Base-by-base conservation (phyloP, 2,329 filamentous ascomycete genomes). In the Calonectria multiphialidica region DNA sequence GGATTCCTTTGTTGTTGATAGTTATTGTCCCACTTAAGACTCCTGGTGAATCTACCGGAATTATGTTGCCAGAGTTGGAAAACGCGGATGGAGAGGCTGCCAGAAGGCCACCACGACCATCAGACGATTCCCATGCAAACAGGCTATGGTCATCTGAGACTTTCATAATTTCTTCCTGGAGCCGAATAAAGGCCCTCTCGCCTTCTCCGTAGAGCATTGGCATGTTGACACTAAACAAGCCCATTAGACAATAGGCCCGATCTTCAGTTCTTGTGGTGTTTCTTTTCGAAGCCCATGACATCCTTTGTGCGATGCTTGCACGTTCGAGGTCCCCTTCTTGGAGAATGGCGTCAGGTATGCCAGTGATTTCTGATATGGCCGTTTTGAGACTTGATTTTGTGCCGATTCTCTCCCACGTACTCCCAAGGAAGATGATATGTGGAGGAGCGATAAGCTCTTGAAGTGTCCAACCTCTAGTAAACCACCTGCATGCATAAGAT, bases 161-260 rank as follows among this genome's bases (percentile, higher is more conserved):
- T 13, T 75, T 75, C 4, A 79, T 44, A 12, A 79, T 77, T 45
- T 78, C 75, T 53, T 79, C 76, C 18, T 80, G 78, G 21, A 79
- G 66, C 12, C 77, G 67, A n/a, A 77, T 64, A 40, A 80, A 79
- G 0, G 77, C 76, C 16, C 53, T 72, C 2, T 73, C 65, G 0
- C 77, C 77, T 47, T 78, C 76, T 6, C 72, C 76, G 37, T 77
- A 78, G 1, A 76, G 55, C 69, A 76, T 70, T 3, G 75, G 65
- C 71, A 77, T 76, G 55, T 61, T 75, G 33, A 78, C 69, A 21
- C 70, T 63, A 55, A 78, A 77, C 2, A 78, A 66, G 2, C 76
- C 74, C 7, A 78, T 64, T 3, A 78, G 70, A 18, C 75, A 77
- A 28, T 78, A 78, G 5, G 75, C 76, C 2, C 68, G 62, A 18